Evolutionary conservation across 2,329 filamentous ascomycete genomes (phyloP), one percentile per base, ranked within the genome.

Genomic region (Neoascochyta sp.): DNA sequence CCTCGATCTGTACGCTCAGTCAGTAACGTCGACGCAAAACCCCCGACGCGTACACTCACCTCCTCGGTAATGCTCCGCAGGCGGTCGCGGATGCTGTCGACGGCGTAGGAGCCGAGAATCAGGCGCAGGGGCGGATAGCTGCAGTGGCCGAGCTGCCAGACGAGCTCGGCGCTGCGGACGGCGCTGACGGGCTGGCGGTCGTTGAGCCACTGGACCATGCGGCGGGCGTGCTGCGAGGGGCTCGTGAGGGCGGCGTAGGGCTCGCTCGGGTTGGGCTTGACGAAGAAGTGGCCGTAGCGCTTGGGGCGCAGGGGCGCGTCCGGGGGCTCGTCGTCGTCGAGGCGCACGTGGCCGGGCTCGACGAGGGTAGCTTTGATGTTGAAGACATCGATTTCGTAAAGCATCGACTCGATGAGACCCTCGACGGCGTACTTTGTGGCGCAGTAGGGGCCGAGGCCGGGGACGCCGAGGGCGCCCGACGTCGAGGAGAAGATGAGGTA

Each of bases 371-470:
- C 86, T 63, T 93, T 95, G 62, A 96, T 84, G 57, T 92, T 90
- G 65, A 94, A 95, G 0, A 73, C 69, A 43, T 95, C 89, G 20
- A 94, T 82, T 60, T 98, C 92, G 64, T 96, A 96, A 10, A 95
- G 74, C 85, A 98, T 90, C 10, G 86, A 89, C 64, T 98, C 92
- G 48, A 96, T 88, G 31, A 98, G 70, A 0, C 90, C 92, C 59
- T 98, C 92, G 4, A 95, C 87, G 0, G 92, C 92, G 64, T 95
- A 96, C 62, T 96, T 98, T 10, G 88, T 95, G 1, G 92, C 92
- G 63, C 90, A 96, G 57, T 95, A 96, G 0, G 90, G 90, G 0
- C 90, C 90, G 5, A 96, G 66, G 0, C 92, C 92, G 0, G 92
- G 92, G 0, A 96, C 87, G 2, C 90, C 92, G n/a, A 95, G 74